A percentile compares a stretch with the other conserved stretches of the same genome.
Evolutionary conservation across 805 yeast genomes (phyloP).

Genomic region (Metschnikowia lunata): DNA sequence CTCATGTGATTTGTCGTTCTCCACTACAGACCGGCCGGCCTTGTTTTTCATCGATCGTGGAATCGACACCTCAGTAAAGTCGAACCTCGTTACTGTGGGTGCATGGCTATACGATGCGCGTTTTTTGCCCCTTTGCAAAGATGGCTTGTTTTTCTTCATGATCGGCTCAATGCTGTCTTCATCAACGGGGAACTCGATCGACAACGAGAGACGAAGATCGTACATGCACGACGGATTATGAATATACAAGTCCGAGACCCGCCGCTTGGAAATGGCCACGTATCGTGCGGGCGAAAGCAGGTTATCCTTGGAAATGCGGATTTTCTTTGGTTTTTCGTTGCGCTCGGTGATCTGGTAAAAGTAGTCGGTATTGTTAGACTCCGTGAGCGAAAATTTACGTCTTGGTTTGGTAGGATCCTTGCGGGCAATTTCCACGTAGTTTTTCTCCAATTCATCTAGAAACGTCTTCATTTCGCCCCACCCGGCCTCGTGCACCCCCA

Average conservation of each 20-base stretch:
- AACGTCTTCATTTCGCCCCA: slow-evolving; percentile 54
- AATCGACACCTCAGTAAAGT: slow-evolving; percentile 56
- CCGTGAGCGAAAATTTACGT: slow-evolving; percentile 54
- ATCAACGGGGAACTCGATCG: slow-evolving; percentile 70
- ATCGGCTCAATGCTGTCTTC: slow-evolving; percentile 51
- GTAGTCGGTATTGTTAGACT: slow-evolving; percentile 59
- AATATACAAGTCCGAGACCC: slow-evolving; percentile 68
- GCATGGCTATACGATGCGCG: slow-evolving; percentile 68
- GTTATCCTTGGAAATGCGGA: slow-evolving; percentile 64
- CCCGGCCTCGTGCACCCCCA: slow-evolving; percentile 62
- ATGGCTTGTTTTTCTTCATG: slow-evolving; percentile 48
- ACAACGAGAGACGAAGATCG: slow-evolving; percentile 72
- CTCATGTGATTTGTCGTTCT: slow-evolving; percentile 35
- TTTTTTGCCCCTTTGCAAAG: slow-evolving; percentile 62
- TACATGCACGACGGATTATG: slow-evolving; percentile 72
- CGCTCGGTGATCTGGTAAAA: slow-evolving; percentile 59
- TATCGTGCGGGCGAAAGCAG: slow-evolving; percentile 59
- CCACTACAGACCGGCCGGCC: slow-evolving; percentile 32
- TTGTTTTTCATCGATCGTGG: slow-evolving; percentile 34
- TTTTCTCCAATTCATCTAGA: slow-evolving; percentile 50
- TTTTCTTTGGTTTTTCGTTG: slow-evolving; percentile 58
- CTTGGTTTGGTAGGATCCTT: slow-evolving; percentile 30
- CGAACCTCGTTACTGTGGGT: slow-evolving; percentile 70
- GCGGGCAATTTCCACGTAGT: slow-evolving; percentile 40
- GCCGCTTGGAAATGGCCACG: slow-evolving; percentile 66